These are phyloP conservation scores for Aspergillus thermomutatus DNA, from an alignment of 2,329 filamentous ascomycete species.

Conservation along the genomic window DNA sequence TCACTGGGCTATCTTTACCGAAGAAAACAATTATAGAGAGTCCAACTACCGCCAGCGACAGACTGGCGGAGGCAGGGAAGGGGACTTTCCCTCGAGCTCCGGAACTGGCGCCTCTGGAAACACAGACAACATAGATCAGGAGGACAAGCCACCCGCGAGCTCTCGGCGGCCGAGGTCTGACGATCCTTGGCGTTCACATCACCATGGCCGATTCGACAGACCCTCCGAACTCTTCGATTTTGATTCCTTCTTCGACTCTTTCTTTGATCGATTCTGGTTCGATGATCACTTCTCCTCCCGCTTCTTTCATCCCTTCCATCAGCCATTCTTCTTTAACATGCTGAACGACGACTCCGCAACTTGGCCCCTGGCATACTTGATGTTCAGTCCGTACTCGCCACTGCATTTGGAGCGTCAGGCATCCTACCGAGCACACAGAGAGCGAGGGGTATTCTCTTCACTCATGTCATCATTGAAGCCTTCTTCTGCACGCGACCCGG, in stretches of 20 bases:
- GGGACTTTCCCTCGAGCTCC: constrained; percentile 2
- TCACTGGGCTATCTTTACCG: constrained; percentile 34
- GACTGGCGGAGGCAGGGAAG: constrained; percentile 4
- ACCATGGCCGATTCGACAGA: constrained; percentile 9
- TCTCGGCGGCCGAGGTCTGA: constrained; percentile 16
- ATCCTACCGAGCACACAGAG: constrained; percentile 23
- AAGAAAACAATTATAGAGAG: constrained; percentile 28
- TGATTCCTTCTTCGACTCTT: constrained; percentile 35
- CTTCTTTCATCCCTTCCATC: constrained; percentile 26
- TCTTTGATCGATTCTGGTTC: constrained; percentile 32
- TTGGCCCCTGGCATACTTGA: constrained; percentile 43
- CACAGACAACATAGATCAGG: constrained; percentile 5
- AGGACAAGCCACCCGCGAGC: background rate
- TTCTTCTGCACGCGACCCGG: constrained; percentile 31
- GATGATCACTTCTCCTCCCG: constrained; percentile 30
- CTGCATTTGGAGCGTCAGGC: constrained; percentile 50
- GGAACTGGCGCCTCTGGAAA: constrained; percentile 6
- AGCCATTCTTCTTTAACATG: constrained; percentile 29
- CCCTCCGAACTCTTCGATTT: constrained; percentile 28
- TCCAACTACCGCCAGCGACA: constrained; percentile 16
- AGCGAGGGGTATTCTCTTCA: constrained; percentile 31
- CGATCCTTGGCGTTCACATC: constrained; percentile 26
- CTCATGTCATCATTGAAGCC: constrained; percentile 31
- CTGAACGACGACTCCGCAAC: constrained; percentile 32
- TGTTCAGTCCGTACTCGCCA: constrained; percentile 54